Evolutionary conservation across 164 flowering plant genomes (phyloP).

Genomic region (Stephania japonica): DNA sequence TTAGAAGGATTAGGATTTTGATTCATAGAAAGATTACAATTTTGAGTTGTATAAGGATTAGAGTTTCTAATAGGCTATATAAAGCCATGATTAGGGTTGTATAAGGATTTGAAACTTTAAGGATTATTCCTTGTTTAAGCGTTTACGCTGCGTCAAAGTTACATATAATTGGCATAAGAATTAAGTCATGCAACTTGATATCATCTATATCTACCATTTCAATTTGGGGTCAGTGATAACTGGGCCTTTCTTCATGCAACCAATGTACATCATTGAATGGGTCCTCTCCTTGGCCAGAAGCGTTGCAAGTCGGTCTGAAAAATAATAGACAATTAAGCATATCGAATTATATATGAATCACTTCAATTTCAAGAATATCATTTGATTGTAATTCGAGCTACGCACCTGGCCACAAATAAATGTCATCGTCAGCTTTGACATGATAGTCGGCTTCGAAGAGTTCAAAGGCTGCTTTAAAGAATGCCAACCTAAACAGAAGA

Average conservation of each 20-base stretch:
- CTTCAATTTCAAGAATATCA: not conserved
- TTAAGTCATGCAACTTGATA: too few species aligned
- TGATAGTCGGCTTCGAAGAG: constrained; percentile 67
- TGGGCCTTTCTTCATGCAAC: constrained; percentile 86
- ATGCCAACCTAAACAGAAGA: constrained; percentile 48
- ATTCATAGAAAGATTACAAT: too few species aligned
- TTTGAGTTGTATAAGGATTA: too few species aligned
- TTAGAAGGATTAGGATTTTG: too few species aligned
- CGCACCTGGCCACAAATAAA: constrained; percentile 63
- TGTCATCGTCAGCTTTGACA: constrained; percentile 75
- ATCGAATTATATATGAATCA: not conserved
- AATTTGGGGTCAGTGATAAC: constrained; percentile 64
- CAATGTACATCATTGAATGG: constrained; percentile 55
- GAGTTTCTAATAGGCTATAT: too few species aligned
- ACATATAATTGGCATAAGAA: too few species aligned
- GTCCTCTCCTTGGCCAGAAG: constrained; percentile 69
- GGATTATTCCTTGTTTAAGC: too few species aligned
- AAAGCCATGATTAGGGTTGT: too few species aligned
- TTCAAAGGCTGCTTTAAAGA: constrained; percentile 60
- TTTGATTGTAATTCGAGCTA: not conserved
- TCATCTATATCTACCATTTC: constrained; percentile 46
- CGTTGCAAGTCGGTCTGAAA: constrained; percentile 63
- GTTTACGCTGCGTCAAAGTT: too few species aligned
- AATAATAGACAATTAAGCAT: constrained; percentile 7
- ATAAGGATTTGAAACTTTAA: too few species aligned